These are phyloP conservation scores for Digitaria exilis DNA, from an alignment of 202 grass and related monocot species.

Conservation along the genomic window DNA sequence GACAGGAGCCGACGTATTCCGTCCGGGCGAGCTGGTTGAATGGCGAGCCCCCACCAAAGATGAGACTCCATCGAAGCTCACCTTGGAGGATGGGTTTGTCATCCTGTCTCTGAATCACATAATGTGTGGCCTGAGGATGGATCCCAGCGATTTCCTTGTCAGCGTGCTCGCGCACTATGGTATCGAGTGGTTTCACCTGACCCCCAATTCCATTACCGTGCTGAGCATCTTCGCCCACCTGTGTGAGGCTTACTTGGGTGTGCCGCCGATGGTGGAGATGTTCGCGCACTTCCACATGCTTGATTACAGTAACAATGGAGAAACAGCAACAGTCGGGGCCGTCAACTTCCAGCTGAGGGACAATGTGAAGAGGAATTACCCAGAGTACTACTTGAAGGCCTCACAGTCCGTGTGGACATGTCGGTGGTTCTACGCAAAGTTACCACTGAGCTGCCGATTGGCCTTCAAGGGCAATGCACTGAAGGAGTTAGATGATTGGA, in stretches of 20 bases:
- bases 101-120: background rate
- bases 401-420: background rate
- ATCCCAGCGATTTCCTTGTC: conserved; percentile 1
- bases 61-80: background rate
- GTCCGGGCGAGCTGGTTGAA: background rate
- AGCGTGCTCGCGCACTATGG: background rate
- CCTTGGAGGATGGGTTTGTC: background rate
- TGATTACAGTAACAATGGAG: background rate
- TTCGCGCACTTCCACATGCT: conserved; percentile 8
- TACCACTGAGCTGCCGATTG: background rate
- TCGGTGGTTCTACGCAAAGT: conserved; percentile 16
- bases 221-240: conserved; percentile 16
- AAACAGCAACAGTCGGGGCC: background rate
- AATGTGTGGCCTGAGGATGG: conserved; percentile 13
- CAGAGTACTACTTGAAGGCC: background rate
- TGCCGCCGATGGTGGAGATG: background rate
- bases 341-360: conserved; percentile 6
- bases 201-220: conserved; percentile 5
- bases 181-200: conserved; percentile 13
- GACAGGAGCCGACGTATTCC: background rate
- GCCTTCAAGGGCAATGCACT: background rate
- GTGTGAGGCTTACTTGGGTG: background rate
- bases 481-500: background rate
- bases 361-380: background rate
- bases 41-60: background rate